Base-by-base conservation (phyloP, 208 protist genomes). In the Kentomonas sorsogonicus region DNA sequence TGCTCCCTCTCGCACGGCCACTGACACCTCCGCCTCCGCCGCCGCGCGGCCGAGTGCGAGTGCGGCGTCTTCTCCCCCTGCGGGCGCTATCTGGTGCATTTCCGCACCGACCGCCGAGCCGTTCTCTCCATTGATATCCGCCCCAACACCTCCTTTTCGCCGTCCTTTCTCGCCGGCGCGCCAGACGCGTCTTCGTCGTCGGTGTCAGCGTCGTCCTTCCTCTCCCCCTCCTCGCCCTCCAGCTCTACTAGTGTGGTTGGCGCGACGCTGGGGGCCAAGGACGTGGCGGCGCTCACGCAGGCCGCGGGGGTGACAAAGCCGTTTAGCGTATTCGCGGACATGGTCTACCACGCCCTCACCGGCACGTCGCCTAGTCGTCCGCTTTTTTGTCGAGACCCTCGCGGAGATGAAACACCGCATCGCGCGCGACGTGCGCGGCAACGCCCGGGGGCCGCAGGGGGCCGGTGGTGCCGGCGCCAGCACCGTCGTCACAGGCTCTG, bases 271-370 rank as follows among this genome's bases (percentile, higher is more conserved):
- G 7, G 33, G 7, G 7, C 5, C 7, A 11, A 36, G 33, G 33
- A 5, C 33, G 33, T 36, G 33, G 7, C 5, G 7, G 72, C 72
- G 26, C 77, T 94, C 25, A 88, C 87, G 22, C 70, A 66, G 3
- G 65, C 75, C 1, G 83, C 87, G 16, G 87, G 83, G 1, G 78
- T 91, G 55, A 77, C 76, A 9, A 91, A 91, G 54, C 69, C 60
- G 34, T 91, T 94, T 40, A 25, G 44, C 20, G 72, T 48, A 23
- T 94, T 94, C 47, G 36, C 70, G 0, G 69, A 83, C 33, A 94
- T 94, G 87, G 67, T 77, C 16, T 88, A 90, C 72, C 74, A 76
- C 47, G 83, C 83, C 2, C 64, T 94, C 41, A 86, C 86, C 55
- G 83, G 87, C 23, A 69, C 68, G 2, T 74, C 82, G 2, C 10